phyloP scores from a whole-genome alignment of 169 alveolate genomes.

The Plasmodium sp. region DNA sequence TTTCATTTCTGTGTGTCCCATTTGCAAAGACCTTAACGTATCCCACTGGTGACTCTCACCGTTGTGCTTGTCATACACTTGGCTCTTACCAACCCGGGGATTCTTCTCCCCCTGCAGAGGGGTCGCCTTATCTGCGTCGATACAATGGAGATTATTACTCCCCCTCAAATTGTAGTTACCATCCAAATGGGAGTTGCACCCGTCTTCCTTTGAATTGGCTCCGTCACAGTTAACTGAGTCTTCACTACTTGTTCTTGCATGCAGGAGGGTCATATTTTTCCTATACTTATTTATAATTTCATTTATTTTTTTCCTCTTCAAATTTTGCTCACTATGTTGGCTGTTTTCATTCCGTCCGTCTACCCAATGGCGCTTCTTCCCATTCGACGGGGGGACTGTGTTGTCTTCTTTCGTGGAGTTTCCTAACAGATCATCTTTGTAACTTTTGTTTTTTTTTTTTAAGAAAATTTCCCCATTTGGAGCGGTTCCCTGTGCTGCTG shows the following conservation, averaged over 20 bases:
- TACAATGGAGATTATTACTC: background rate
- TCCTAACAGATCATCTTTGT: background rate
- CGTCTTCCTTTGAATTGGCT: background rate
- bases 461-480: background rate
- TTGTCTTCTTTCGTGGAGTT: background rate
- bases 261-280: constrained; percentile 30
- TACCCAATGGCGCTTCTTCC: background rate
- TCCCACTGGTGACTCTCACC: background rate
- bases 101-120: background rate
- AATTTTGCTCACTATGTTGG: background rate
- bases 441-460: background rate
- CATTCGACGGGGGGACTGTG: background rate
- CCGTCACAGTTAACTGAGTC: background rate
- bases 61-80: background rate
- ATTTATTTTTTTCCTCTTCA: constrained; percentile 72
- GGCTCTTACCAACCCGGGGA: background rate
- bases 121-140: background rate
- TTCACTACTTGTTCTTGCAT: background rate
- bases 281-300: constrained; percentile 70
- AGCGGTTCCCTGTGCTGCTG: background rate
- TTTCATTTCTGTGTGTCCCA: background rate
- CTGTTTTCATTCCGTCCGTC: background rate
- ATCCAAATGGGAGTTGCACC: background rate
- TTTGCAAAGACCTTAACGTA: background rate
- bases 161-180: background rate